Evolutionary conservation across 164 flowering plant genomes (phyloP).

Genomic region (Kalanchoe fedtschenkoi): DNA sequence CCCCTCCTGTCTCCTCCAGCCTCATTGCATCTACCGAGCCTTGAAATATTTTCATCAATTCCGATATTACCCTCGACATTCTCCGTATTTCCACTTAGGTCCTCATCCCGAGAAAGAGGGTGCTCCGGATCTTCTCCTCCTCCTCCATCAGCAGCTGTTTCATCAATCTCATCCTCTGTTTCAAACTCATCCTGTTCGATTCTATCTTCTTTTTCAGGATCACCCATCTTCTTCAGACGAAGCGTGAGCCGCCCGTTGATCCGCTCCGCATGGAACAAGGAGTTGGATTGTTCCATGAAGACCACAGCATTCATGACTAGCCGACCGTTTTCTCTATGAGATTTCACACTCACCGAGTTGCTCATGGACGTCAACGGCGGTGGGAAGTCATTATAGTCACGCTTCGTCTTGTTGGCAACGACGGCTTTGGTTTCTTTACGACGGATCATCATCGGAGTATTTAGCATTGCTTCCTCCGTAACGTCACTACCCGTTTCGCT

Average conservation of each 20-base stretch:
- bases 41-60: neutral
- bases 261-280: neutral
- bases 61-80: neutral
- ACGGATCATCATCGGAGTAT: neutral
- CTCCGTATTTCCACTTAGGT: no score
- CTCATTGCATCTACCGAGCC: conserved; percentile 1
- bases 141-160: no score
- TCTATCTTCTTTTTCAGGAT: neutral
- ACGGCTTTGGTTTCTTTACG: neutral
- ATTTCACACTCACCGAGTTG: neutral
- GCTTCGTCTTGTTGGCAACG: neutral
- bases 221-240: neutral
- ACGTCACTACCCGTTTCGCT: neutral
- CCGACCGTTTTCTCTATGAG: conserved; percentile 1
- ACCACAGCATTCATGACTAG: neutral
- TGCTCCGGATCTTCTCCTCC: no score
- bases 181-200: no score
- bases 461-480: neutral
- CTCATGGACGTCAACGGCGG: neutral
- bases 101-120: no score
- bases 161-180: no score
- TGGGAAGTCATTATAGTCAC: neutral
- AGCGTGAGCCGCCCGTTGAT: neutral
- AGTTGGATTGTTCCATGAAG: neutral
- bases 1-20: neutral